phyloP scores from a whole-genome alignment of 176 grass and related monocot species.

The Ananas comosus region DNA sequence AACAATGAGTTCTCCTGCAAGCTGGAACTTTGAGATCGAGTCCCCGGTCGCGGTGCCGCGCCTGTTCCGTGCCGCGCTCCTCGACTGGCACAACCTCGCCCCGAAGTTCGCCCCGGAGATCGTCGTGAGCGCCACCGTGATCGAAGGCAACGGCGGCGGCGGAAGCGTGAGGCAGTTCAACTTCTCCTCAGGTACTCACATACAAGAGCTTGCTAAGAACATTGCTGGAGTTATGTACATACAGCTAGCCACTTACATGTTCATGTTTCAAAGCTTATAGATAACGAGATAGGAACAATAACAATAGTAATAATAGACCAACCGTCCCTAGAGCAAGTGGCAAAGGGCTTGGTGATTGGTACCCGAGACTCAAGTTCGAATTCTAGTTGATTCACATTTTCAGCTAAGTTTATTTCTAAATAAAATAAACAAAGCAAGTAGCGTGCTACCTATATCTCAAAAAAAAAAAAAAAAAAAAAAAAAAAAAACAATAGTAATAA shows the following conservation, averaged over 20 bases:
- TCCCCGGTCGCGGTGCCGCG: slow-evolving; percentile 30
- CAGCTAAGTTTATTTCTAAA: too few relatives aligned
- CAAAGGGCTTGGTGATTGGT: too few relatives aligned
- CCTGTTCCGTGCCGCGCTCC: slow-evolving; percentile 52
- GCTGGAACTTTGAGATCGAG: slow-evolving; percentile 46
- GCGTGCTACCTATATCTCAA: too few relatives aligned
- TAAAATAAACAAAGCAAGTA: too few relatives aligned
- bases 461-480: too few relatives aligned
- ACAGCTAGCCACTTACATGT: background rate
- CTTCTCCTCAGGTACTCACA: slow-evolving; percentile 46
- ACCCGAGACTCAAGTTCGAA: too few relatives aligned
- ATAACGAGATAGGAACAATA: background rate
- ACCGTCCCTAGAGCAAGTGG: too few relatives aligned
- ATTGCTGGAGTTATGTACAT: too few relatives aligned
- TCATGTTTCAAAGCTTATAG: background rate
- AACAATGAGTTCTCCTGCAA: background rate
- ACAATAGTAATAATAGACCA: too few relatives aligned
- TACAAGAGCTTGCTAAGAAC: background rate
- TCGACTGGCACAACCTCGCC: slow-evolving; percentile 69
- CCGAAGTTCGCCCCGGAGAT: slow-evolving; percentile 49
- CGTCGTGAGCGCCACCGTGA: slow-evolving; percentile 38
- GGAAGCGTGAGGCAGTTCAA: slow-evolving; percentile 75
- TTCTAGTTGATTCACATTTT: too few relatives aligned
- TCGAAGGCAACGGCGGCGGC: slow-evolving; percentile 31
- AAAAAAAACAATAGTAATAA: too few relatives aligned